phyloP scores from a whole-genome alignment of 176 grass and related monocot genomes.

The Neostapfia colusana region DNA sequence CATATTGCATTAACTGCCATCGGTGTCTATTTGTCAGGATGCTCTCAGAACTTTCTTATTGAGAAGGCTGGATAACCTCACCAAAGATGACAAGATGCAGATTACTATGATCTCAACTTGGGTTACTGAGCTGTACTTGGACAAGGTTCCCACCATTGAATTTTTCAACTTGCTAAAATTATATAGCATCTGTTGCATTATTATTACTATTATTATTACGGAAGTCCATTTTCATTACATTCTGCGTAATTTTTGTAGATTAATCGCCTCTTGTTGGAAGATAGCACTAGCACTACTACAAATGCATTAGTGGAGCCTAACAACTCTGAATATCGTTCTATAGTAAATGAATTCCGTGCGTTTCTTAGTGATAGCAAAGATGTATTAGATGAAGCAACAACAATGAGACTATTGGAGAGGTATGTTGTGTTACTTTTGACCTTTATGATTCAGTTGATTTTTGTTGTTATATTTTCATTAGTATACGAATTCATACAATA shows the following conservation, averaged over 20 bases:
- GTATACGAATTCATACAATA: background rate
- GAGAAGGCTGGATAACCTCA: constrained; percentile 84
- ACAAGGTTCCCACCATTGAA: constrained; percentile 61
- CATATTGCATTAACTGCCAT: constrained; percentile 21
- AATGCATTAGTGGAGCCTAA: constrained; percentile 46
- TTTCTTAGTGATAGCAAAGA: constrained; percentile 98
- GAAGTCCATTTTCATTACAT: constrained; percentile 27
- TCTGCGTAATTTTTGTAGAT: constrained; percentile 61
- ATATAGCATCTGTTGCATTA: constrained; percentile 19
- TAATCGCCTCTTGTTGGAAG: constrained; percentile 94
- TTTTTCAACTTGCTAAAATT: constrained; percentile 28
- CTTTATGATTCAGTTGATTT: constrained; percentile 8
- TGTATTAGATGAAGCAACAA: constrained; percentile 95
- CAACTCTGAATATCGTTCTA: constrained; percentile 65
- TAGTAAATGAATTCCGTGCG: constrained; percentile 79
- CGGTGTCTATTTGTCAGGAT: constrained; percentile 55
- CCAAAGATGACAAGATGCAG: constrained; percentile 91
- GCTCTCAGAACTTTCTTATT: constrained; percentile 89
- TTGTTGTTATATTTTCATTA: constrained; percentile 6
- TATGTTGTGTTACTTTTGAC: constrained; percentile 24
- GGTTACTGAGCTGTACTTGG: constrained; percentile 92
- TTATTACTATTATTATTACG: background rate
- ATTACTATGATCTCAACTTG: constrained; percentile 99
- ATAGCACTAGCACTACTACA: constrained; percentile 47
- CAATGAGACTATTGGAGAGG: constrained; percentile 93